A percentile compares a stretch with the other conserved stretches of the same genome.
phyloP scores from a whole-genome alignment of 208 protist species.

The Trypanosoma theileri region DNA sequence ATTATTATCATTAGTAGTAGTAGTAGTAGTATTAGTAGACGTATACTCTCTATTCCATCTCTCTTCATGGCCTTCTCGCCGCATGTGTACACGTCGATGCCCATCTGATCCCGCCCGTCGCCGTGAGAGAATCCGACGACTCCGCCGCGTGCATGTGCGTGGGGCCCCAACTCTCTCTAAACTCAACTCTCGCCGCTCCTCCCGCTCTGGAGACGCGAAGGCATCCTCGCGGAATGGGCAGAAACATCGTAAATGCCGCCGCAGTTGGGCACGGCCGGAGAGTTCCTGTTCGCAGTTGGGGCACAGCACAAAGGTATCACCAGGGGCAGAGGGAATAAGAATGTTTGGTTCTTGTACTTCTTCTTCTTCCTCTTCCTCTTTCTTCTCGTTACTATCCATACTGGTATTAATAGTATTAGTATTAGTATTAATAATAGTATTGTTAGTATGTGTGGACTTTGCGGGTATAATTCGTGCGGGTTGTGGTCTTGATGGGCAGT shows the following conservation, averaged over 20 bases:
- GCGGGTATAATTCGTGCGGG: constrained; percentile 6
- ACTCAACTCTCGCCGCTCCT: no score
- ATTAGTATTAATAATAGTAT: background rate
- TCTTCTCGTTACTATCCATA: background rate
- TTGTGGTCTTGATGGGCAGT: constrained; percentile 26
- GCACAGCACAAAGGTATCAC: constrained; percentile 33
- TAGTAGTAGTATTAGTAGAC: background rate
- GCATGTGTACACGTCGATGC: background rate
- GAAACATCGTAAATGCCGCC: constrained; percentile 65
- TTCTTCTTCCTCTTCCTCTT: background rate
- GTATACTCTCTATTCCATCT: no score
- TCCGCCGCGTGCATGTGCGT: constrained; percentile 11
- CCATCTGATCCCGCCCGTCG: constrained; percentile 9
- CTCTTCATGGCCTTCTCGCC: background rate
- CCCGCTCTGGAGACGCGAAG: constrained; percentile 29
- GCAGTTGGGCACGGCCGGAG: constrained; percentile 50
- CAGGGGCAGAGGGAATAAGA: no score
- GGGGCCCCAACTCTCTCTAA: no score
- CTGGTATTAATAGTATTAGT: background rate
- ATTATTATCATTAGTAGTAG: background rate
- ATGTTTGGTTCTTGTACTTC: no score
- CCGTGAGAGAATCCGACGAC: constrained; percentile 27
- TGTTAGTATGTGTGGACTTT: background rate
- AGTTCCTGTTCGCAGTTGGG: constrained; percentile 76
- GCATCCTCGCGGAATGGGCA: constrained; percentile 81